Evolutionary conservation across 2,329 filamentous ascomycete species (phyloP).

Genomic region (Microsporum canis): DNA sequence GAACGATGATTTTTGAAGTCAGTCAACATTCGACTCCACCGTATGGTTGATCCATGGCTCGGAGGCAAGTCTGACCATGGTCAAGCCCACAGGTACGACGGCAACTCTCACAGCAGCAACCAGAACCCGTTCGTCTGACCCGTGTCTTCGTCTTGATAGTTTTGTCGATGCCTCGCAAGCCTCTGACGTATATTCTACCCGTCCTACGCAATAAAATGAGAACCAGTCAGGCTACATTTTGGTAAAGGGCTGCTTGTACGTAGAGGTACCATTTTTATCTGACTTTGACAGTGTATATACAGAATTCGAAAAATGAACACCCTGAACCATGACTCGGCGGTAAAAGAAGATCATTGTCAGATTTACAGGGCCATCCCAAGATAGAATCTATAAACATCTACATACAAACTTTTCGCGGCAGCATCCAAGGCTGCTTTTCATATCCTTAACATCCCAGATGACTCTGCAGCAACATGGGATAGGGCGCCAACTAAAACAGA

Average conservation of each 20-base stretch:
- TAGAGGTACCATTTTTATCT: background rate
- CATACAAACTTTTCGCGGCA: background rate
- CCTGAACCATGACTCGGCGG: background rate
- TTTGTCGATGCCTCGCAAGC: background rate
- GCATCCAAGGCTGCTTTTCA: background rate
- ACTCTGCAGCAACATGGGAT: background rate
- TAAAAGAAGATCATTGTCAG: background rate
- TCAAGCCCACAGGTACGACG: background rate
- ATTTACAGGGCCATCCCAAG: background rate
- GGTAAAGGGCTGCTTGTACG: background rate
- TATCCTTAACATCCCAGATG: background rate
- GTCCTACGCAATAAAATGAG: background rate
- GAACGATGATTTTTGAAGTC: background rate
- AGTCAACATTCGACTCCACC: background rate
- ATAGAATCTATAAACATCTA: background rate
- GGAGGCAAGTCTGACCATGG: background rate
- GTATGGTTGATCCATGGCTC: background rate
- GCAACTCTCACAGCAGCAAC: background rate
- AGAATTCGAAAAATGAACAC: background rate
- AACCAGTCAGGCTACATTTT: background rate
- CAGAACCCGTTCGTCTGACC: background rate
- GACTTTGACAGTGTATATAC: background rate
- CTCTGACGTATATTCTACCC: background rate
- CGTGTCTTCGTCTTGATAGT: background rate
- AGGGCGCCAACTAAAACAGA: background rate